phyloP scores from a whole-genome alignment of 1,139 yeast species.

The Candida frijolesensis region DNA sequence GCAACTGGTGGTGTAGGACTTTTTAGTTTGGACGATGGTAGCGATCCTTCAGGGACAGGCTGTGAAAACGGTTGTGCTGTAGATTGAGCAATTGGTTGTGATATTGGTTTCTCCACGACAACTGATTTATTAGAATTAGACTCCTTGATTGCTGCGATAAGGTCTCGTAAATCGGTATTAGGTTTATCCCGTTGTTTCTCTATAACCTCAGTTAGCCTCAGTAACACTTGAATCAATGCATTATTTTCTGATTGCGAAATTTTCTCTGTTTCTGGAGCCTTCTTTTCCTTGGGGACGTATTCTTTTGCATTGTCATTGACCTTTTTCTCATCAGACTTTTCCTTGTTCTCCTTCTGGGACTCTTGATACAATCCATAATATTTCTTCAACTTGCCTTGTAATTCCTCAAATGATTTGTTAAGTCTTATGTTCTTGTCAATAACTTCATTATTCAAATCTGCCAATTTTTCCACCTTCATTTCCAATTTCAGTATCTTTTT shows the following conservation, averaged over 20 bases:
- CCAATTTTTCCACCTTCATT: neutral
- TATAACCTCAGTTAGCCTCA: neutral
- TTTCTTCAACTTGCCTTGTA: conserved; percentile 8
- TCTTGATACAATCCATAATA: conserved; percentile 8
- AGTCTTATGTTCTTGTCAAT: neutral
- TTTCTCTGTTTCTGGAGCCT: neutral
- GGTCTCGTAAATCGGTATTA: neutral
- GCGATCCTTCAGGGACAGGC: neutral
- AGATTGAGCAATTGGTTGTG: neutral
- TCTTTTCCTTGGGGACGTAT: neutral
- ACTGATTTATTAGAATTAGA: too few species aligned
- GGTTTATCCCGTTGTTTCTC: neutral
- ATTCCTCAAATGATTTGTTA: neutral
- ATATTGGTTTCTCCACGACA: neutral
- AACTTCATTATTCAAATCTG: neutral
- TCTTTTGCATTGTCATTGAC: neutral
- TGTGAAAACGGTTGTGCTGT: neutral
- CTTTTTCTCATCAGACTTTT: neutral
- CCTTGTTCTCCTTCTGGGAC: conserved; percentile 1
- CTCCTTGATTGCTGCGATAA: neutral
- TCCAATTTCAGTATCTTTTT: neutral
- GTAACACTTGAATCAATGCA: neutral
- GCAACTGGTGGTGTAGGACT: too few species aligned
- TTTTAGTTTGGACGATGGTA: neutral
- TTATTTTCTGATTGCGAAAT: neutral